Conservation (phyloP, 2,329 filamentous ascomycete species). For the Cladophialophora psammophila region DNA sequence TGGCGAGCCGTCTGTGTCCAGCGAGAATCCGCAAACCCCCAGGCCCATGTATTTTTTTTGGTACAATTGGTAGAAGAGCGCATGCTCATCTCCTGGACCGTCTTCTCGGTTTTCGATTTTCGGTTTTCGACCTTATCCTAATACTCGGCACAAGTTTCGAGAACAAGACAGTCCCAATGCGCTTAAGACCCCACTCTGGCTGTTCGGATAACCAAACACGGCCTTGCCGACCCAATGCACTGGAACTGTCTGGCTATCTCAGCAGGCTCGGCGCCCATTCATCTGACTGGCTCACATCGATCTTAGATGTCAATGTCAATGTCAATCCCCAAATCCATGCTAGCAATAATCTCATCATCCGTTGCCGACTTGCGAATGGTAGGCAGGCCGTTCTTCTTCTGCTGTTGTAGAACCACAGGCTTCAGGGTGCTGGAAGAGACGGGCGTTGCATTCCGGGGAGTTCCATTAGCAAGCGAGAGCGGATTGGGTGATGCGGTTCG, state of each 20-base stretch:
- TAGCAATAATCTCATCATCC: conserved; percentile 92
- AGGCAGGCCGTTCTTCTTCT: conserved; percentile 60
- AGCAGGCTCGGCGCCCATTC: not conserved
- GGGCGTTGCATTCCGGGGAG: conserved; percentile 35
- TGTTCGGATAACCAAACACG: not conserved
- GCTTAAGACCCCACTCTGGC: not conserved
- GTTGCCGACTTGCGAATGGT: conserved; percentile 79
- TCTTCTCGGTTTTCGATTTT: not conserved
- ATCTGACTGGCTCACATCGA: not conserved
- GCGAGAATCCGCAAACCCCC: not conserved
- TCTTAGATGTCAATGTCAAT: conserved; percentile 70
- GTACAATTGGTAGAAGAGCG: not conserved
- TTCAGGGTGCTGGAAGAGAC: conserved; percentile 28
- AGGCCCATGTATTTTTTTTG: not conserved
- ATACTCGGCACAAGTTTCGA: not conserved
- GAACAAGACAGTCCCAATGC: conserved; percentile 4
- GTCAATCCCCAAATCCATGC: conserved; percentile 89
- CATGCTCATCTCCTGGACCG: not conserved
- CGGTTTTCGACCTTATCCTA: not conserved
- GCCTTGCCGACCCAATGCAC: not conserved
- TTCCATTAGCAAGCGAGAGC: conserved; percentile 30
- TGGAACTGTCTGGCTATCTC: not conserved
- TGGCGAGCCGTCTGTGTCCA: not conserved
- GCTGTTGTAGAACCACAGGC: conserved; percentile 40
- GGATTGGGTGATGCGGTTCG: conserved; percentile 45